These are phyloP conservation scores for Fonsecaea pedrosoi DNA, from an alignment of 2,329 filamentous ascomycete genomes.

Conservation along the genomic window DNA sequence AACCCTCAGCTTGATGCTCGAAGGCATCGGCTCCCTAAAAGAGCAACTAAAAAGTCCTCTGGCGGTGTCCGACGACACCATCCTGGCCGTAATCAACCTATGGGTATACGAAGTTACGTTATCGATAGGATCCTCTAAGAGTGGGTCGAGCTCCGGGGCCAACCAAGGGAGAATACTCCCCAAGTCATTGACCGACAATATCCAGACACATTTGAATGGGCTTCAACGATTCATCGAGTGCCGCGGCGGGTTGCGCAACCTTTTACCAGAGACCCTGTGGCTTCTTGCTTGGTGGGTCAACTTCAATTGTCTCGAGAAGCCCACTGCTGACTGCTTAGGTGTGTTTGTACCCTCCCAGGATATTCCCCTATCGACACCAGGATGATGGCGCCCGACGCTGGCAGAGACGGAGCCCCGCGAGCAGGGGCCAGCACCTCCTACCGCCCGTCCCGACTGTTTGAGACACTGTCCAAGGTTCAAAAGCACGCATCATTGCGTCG, in stretches of 20 bases:
- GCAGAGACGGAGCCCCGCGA: neutral
- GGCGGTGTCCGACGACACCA: slow-evolving; percentile 18
- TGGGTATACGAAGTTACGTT: slow-evolving; percentile 27
- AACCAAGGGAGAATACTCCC: neutral
- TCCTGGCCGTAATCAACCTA: slow-evolving; percentile 20
- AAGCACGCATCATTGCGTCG: slow-evolving; percentile 4
- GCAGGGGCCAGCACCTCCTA: neutral
- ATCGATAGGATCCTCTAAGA: slow-evolving; percentile 1
- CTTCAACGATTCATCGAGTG: slow-evolving; percentile 20
- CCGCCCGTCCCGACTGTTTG: slow-evolving; percentile 16
- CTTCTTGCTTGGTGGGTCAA: slow-evolving; percentile 22
- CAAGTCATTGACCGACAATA: slow-evolving; percentile 10
- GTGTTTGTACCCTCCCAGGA: slow-evolving; percentile 24
- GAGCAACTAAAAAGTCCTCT: slow-evolving; percentile 17
- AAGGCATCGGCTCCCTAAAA: slow-evolving; percentile 23
- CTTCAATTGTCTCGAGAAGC: neutral
- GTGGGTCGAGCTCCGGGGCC: neutral
- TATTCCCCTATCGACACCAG: slow-evolving; percentile 24
- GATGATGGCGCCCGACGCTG: slow-evolving; percentile 8
- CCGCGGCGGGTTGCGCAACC: slow-evolving; percentile 15
- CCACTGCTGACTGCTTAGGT: slow-evolving; percentile 13
- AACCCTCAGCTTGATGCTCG: slow-evolving; percentile 19
- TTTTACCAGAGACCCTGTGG: slow-evolving; percentile 22
- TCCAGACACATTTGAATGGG: slow-evolving; percentile 24
- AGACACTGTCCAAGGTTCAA: slow-evolving; percentile 21